Percentiles rank a stretch among this genome's conserved stretches.
These are phyloP conservation scores for Petrea volubilis DNA, from an alignment of 257 asterid species.

Conservation along the genomic window DNA sequence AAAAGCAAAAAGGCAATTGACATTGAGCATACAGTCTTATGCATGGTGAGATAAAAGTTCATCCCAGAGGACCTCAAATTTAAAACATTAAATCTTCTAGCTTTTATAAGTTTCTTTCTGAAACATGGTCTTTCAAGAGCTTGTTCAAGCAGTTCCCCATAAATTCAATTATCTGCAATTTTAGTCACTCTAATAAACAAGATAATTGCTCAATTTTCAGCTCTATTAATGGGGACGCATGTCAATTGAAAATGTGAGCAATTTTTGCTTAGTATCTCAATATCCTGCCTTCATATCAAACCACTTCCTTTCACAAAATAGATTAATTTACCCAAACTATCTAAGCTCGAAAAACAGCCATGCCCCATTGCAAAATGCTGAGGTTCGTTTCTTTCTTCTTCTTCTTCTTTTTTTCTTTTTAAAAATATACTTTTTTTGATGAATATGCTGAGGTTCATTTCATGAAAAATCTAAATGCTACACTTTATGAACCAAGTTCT, in stretches of 20 bases:
- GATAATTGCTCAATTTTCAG: not conserved
- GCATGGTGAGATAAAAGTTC: not conserved
- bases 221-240: not conserved
- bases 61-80: not conserved
- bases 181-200: not conserved
- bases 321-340: slow-evolving; percentile 1
- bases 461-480: not conserved
- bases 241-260: not conserved
- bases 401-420: too few species aligned
- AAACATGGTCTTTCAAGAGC: not conserved
- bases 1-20: not conserved
- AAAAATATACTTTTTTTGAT: too few species aligned
- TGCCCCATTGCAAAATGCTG: not conserved
- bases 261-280: not conserved
- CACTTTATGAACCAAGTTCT: not conserved
- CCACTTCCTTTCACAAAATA: not conserved
- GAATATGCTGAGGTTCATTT: not conserved
- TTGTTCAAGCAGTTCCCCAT: not conserved
- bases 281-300: not conserved
- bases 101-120: not conserved
- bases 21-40: not conserved
- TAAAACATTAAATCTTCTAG: not conserved
- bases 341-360: slow-evolving; percentile 6
- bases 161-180: not conserved
- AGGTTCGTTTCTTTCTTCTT: not conserved